Evolutionary conservation across 495 filamentous ascomycete species (phyloP).

Genomic region (Aspergillus ostianus): DNA sequence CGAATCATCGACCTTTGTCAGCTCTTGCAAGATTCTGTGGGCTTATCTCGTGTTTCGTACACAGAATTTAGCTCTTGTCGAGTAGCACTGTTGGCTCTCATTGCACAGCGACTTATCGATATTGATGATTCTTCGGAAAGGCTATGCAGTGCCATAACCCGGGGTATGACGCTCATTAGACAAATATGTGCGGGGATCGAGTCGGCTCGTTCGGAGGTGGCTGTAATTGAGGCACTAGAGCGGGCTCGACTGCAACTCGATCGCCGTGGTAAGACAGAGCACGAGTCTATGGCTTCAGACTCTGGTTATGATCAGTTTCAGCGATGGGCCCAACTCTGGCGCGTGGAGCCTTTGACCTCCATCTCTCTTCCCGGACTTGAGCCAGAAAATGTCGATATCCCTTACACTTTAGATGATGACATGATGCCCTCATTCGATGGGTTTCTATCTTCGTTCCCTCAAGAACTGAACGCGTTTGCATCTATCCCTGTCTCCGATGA

Average conservation of each 20-base stretch:
- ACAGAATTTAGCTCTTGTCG: conserved; percentile 22
- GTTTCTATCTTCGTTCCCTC: conserved; percentile 22
- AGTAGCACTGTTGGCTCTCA: conserved; percentile 17
- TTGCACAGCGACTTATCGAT: conserved; percentile 19
- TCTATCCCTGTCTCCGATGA: conserved; percentile 12
- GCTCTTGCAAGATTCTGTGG: conserved; percentile 18
- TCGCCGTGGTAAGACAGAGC: not conserved
- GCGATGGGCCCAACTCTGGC: conserved; percentile 20
- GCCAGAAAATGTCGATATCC: not conserved
- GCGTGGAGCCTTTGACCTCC: conserved; percentile 1
- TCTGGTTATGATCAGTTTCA: conserved; percentile 15
- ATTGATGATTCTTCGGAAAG: conserved; percentile 6
- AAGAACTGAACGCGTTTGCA: conserved; percentile 18
- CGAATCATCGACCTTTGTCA: conserved; percentile 22
- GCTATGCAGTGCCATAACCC: conserved; percentile 12
- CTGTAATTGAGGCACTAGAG: conserved; percentile 24
- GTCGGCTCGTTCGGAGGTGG: conserved; percentile 21
- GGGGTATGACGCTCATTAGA: conserved; percentile 14
- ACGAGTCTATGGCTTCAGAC: not conserved
- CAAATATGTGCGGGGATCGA: conserved; percentile 16
- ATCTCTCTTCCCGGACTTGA: not conserved
- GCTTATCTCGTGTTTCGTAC: conserved; percentile 21
- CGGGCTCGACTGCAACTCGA: conserved; percentile 16
- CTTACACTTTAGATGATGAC: not conserved
- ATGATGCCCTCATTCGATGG: conserved; percentile 18